Evolutionary conservation across 306 rosid species (phyloP).

Genomic region (Corylus americana): DNA sequence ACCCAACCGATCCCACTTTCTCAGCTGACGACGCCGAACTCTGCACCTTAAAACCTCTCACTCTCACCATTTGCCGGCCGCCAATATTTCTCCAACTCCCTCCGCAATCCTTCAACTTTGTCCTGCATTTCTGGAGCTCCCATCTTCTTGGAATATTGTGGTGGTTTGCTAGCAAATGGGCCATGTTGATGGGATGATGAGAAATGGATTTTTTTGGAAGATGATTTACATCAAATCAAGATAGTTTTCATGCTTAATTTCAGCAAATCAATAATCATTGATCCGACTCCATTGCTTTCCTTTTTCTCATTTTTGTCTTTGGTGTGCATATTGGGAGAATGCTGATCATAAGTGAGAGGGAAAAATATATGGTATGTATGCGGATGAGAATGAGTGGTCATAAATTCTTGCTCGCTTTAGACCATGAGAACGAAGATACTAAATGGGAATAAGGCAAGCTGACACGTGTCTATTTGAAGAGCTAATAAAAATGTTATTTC

Average conservation of each 20-base stretch:
- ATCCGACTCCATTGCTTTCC: neutral
- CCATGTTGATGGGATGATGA: constrained; percentile 29
- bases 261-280: too few species aligned
- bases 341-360: neutral
- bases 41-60: constrained; percentile 28
- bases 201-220: too few species aligned
- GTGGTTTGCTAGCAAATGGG: constrained; percentile 48
- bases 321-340: neutral
- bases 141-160: constrained; percentile 33
- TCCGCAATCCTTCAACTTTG: neutral
- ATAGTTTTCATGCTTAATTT: neutral
- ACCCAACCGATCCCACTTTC: constrained; percentile 36
- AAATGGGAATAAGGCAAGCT: neutral
- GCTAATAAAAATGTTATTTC: too few species aligned
- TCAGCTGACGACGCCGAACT: constrained; percentile 36
- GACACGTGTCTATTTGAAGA: neutral
- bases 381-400: constrained; percentile 31
- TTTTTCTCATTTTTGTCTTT: neutral
- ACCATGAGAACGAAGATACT: constrained; percentile 10
- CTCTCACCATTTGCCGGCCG: neutral
- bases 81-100: constrained; percentile 3
- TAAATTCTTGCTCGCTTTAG: constrained; percentile 5
- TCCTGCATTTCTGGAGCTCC: neutral
- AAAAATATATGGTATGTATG: constrained; percentile 18
- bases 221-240: too few species aligned